Percentiles rank a stretch among this genome's conserved stretches.
phyloP scores from a whole-genome alignment of 768 basidiomycete species.

The Phanerochaete sordida region DNA sequence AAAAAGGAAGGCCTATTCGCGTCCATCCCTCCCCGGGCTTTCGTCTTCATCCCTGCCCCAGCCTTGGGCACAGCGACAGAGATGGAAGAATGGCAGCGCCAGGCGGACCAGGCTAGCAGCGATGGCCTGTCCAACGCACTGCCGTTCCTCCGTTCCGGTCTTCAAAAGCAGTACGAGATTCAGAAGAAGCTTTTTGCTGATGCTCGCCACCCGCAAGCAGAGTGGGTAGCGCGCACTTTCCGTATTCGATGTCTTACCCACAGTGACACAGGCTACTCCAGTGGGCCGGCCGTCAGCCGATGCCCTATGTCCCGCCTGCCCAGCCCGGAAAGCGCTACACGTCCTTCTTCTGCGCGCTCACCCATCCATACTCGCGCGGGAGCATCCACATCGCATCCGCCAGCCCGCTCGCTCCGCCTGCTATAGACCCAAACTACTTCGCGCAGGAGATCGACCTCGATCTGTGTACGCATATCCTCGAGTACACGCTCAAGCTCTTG shows the following conservation, averaged over 20 bases:
- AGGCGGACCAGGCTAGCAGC: neutral
- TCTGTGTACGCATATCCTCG: neutral
- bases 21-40: conserved; percentile 1
- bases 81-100: conserved; percentile 1
- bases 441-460: conserved; percentile 16
- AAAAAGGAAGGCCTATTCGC: conserved; percentile 9
- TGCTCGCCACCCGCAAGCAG: too few relatives aligned
- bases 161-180: too few relatives aligned
- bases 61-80: conserved; percentile 5
- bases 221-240: neutral
- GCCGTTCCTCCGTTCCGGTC: conserved; percentile 3
- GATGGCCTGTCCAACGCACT: neutral
- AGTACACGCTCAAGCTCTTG: conserved; percentile 4
- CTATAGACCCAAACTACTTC: conserved; percentile 27
- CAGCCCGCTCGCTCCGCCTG: conserved; percentile 21
- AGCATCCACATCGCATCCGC: conserved; percentile 21
- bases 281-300: conserved; percentile 4
- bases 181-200: too few relatives aligned
- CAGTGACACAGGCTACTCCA: neutral
- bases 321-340: conserved; percentile 8
- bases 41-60: conserved; percentile 3
- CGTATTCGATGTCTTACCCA: neutral
- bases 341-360: conserved; percentile 9
- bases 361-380: conserved; percentile 21
- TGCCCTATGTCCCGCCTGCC: neutral